Conservation (phyloP, 805 yeast genomes). For the Tetrapisispora pingtungensis region DNA sequence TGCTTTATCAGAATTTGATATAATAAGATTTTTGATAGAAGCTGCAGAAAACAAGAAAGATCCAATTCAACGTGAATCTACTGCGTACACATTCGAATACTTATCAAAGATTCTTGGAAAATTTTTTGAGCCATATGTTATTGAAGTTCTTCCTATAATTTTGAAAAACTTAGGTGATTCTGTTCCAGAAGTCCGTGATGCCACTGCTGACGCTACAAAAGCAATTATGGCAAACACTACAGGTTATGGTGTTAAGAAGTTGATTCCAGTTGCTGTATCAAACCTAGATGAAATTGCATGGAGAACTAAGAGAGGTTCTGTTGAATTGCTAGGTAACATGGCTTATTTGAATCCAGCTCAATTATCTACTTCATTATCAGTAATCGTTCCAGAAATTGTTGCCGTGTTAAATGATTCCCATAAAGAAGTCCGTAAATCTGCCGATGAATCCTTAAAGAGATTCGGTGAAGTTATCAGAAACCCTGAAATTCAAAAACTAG, state of each 20-base stretch:
- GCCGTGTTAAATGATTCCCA: slow-evolving; percentile 91
- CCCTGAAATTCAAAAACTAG: slow-evolving; percentile 90
- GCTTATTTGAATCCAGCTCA: slow-evolving; percentile 95
- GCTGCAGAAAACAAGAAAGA: slow-evolving; percentile 85
- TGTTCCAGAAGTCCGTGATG: slow-evolving; percentile 74
- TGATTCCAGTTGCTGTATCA: slow-evolving; percentile 83
- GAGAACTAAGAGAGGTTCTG: slow-evolving; percentile 96
- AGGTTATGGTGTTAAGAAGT: slow-evolving; percentile 78
- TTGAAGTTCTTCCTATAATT: slow-evolving; percentile 76
- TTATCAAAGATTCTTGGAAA: slow-evolving; percentile 67
- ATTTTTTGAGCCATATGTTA: slow-evolving; percentile 86
- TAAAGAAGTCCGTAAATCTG: slow-evolving; percentile 93
- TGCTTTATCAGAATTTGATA: slow-evolving; percentile 63
- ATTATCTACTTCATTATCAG: slow-evolving; percentile 76
- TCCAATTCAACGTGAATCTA: slow-evolving; percentile 71
- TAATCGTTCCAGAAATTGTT: slow-evolving; percentile 92
- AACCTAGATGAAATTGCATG: slow-evolving; percentile 84
- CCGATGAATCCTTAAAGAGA: slow-evolving; percentile 75
- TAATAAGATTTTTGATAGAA: slow-evolving; percentile 62
- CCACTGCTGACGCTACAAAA: slow-evolving; percentile 80
- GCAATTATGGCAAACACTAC: slow-evolving; percentile 86
- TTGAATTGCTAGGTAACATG: slow-evolving; percentile 93
- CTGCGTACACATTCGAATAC: slow-evolving; percentile 76
- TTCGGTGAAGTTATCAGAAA: slow-evolving; percentile 96
- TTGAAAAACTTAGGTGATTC: slow-evolving; percentile 78